Conservation (phyloP, 495 filamentous ascomycete species). For the Penicillium mononematosum region DNA sequence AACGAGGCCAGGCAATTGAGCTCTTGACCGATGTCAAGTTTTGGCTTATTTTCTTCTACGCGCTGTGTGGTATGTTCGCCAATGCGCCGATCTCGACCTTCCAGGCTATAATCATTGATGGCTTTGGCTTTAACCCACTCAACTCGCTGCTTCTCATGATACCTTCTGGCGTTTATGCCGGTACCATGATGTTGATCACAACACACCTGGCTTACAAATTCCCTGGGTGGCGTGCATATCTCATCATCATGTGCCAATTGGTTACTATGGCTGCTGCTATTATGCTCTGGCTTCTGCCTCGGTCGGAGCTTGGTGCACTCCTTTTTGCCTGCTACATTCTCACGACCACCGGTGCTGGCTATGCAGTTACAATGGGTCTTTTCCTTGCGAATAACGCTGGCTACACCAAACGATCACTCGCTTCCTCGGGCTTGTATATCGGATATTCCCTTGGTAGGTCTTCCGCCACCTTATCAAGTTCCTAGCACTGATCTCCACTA, state of each 20-base stretch:
- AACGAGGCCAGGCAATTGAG: conserved; percentile 47
- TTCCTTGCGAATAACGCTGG: conserved; percentile 48
- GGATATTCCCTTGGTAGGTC: conserved; percentile 42
- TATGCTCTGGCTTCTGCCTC: conserved; percentile 38
- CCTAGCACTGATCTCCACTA: not conserved
- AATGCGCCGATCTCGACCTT: conserved; percentile 36
- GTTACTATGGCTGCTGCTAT: conserved; percentile 31
- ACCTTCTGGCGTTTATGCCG: not conserved
- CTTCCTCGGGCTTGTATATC: conserved; percentile 39
- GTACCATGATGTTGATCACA: conserved; percentile 1
- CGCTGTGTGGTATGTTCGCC: conserved; percentile 43
- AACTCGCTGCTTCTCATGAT: conserved; percentile 2
- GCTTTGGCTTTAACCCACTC: conserved; percentile 3
- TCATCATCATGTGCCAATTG: conserved; percentile 11
- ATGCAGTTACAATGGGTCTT: conserved; percentile 39
- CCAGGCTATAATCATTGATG: not conserved
- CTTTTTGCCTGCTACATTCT: conserved; percentile 47
- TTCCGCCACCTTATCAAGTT: not conserved
- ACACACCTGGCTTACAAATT: not conserved
- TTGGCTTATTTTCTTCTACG: conserved; percentile 42
- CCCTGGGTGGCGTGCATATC: not conserved
- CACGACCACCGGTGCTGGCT: conserved; percentile 23
- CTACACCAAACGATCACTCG: conserved; percentile 42
- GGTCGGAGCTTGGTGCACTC: conserved; percentile 32
- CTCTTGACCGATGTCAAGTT: conserved; percentile 45